Percentiles rank a stretch among this genome's conserved stretches.
These are phyloP conservation scores for Botryotinia convoluta DNA, from an alignment of 2,329 filamentous ascomycete genomes.

Conservation along the genomic window DNA sequence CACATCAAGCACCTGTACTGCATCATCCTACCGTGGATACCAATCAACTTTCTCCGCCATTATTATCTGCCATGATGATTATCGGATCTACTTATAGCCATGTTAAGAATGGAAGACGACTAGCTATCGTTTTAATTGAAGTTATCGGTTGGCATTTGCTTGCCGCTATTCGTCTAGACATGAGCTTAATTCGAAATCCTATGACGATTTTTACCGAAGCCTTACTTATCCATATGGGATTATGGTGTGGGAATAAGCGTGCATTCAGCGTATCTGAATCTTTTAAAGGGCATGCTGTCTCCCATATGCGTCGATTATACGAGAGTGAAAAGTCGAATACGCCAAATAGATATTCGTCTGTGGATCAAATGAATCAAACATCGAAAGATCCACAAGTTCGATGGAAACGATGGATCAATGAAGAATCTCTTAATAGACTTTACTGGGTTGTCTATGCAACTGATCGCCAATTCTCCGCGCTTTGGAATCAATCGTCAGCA, in stretches of 20 bases:
- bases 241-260: conserved; percentile 34
- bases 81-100: conserved; percentile 31
- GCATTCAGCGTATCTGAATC: conserved; percentile 31
- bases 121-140: conserved; percentile 31
- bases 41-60: conserved; percentile 30
- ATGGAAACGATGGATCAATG: conserved; percentile 29
- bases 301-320: conserved; percentile 26
- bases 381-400: conserved; percentile 20
- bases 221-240: conserved; percentile 29
- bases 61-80: conserved; percentile 30
- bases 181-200: conserved; percentile 28
- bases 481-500: conserved; percentile 30
- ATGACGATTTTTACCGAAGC: conserved; percentile 33
- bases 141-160: conserved; percentile 31
- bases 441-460: conserved; percentile 32
- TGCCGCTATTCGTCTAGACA: conserved; percentile 28
- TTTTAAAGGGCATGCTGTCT: conserved; percentile 30
- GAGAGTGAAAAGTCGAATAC: conserved; percentile 18
- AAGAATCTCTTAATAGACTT: conserved; percentile 29
- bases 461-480: conserved; percentile 30
- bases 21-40: conserved; percentile 32
- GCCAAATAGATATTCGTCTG: background rate
- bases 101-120: conserved; percentile 29
- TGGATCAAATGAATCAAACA: background rate
- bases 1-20: conserved; percentile 32